Evolutionary conservation across 805 yeast genomes (phyloP).

Genomic region (Saturnispora sekii): DNA sequence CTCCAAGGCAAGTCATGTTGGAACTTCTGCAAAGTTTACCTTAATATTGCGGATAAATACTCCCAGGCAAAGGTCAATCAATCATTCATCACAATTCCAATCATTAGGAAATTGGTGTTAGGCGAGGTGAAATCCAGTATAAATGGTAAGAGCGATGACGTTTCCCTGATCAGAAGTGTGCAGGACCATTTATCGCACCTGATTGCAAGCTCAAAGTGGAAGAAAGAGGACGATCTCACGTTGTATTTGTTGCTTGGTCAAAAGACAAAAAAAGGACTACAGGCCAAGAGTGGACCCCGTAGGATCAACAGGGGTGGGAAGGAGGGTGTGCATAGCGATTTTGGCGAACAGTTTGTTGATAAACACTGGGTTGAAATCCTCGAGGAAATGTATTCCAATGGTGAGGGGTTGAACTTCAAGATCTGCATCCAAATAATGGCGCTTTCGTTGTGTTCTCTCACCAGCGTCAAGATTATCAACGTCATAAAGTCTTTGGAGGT

Average conservation of each 20-base stretch:
- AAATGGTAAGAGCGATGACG: conserved; percentile 41
- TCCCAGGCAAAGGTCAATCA: conserved; percentile 18
- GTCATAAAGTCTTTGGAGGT: conserved; percentile 37
- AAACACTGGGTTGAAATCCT: conserved; percentile 48
- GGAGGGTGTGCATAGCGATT: conserved; percentile 17
- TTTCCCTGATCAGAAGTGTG: conserved; percentile 34
- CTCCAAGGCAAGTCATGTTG: conserved; percentile 54
- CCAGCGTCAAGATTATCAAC: conserved; percentile 33
- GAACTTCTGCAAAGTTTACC: conserved; percentile 53
- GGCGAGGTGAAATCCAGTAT: conserved; percentile 42
- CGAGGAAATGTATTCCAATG: conserved; percentile 50
- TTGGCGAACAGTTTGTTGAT: conserved; percentile 47
- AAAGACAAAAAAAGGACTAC: conserved; percentile 15
- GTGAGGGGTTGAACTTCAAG: conserved; percentile 41
- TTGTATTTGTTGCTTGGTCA: conserved; percentile 39
- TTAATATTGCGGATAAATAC: conserved; percentile 26
- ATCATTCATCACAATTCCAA: conserved; percentile 22
- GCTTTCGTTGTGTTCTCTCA: conserved; percentile 41
- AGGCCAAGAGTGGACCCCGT: conserved; percentile 13
- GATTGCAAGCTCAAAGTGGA: conserved; percentile 40
- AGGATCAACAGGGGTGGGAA: conserved; percentile 8
- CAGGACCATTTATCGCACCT: conserved; percentile 44
- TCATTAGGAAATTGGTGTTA: conserved; percentile 44
- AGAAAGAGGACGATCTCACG: conserved; percentile 34
- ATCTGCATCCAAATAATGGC: conserved; percentile 40